These are phyloP conservation scores for Solanum dulcamara DNA, from an alignment of 257 asterid genomes.

Conservation along the genomic window DNA sequence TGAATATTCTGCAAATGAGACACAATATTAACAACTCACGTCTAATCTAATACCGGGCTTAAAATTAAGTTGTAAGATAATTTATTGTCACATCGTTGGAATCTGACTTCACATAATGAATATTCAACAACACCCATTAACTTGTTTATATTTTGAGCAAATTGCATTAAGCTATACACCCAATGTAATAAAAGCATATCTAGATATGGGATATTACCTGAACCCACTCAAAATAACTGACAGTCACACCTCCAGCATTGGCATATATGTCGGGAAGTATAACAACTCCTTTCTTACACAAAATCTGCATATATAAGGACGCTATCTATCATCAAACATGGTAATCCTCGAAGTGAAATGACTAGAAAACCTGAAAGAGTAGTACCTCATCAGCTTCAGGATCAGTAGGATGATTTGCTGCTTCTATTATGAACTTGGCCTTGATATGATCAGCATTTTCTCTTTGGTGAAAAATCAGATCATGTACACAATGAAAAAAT, in stretches of 20 bases:
- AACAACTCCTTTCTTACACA: conserved; percentile 59
- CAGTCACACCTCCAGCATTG: conserved; percentile 90
- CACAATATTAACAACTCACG: background rate
- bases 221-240: conserved; percentile 94
- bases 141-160: background rate
- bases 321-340: background rate
- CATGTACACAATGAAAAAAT: background rate
- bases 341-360: background rate
- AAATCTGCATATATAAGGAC: conserved; percentile 40
- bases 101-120: too few relatives aligned
- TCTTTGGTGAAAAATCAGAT: conserved; percentile 22
- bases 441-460: conserved; percentile 66
- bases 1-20: conserved; percentile 57
- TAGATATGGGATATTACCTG: conserved; percentile 41
- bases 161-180: background rate
- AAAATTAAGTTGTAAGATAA: background rate
- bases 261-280: conserved; percentile 91
- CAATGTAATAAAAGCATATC: background rate
- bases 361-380: background rate
- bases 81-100: background rate
- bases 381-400: conserved; percentile 93
- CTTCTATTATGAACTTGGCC: conserved; percentile 80
- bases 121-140: background rate
- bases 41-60: background rate
- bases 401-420: conserved; percentile 96